phyloP scores from a whole-genome alignment of 148 eudicot species.

The Gaultheria prostrata region DNA sequence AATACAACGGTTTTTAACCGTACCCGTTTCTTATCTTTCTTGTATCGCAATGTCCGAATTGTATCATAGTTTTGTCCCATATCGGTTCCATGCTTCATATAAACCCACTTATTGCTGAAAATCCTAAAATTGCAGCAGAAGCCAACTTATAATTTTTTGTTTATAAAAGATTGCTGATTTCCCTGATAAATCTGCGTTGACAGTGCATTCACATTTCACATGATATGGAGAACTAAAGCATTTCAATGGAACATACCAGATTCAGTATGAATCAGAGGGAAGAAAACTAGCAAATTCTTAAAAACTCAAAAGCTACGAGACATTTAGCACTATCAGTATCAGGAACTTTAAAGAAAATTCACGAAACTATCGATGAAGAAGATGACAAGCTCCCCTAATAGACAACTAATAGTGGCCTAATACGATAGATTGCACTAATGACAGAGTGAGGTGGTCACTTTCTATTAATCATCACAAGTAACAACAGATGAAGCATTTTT shows the following conservation, averaged over 20 bases:
- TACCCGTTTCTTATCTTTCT: background rate
- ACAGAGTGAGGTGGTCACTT: slow-evolving; percentile 15
- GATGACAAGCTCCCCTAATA: background rate
- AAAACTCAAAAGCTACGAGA: background rate
- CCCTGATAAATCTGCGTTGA: background rate
- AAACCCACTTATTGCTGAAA: background rate
- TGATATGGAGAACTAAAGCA: background rate
- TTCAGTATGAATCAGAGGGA: background rate
- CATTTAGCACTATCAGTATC: slow-evolving; percentile 8
- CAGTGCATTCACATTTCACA: background rate
- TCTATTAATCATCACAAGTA: slow-evolving; percentile 12
- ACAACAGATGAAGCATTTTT: background rate
- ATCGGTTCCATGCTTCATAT: background rate
- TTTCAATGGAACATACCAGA: background rate
- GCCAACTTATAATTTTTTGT: background rate
- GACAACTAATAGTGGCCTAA: slow-evolving; percentile 24
- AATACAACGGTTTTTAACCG: background rate
- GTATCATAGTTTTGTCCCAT: background rate
- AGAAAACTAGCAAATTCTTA: background rate
- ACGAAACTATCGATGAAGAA: background rate
- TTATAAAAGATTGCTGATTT: background rate
- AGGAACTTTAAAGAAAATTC: slow-evolving; percentile 9
- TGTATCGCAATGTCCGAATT: background rate
- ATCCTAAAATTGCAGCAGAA: background rate
- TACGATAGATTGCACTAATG: slow-evolving; percentile 12